Evolutionary conservation across 129 eudicot species (phyloP).

Genomic region (Saussurea involucrata): DNA sequence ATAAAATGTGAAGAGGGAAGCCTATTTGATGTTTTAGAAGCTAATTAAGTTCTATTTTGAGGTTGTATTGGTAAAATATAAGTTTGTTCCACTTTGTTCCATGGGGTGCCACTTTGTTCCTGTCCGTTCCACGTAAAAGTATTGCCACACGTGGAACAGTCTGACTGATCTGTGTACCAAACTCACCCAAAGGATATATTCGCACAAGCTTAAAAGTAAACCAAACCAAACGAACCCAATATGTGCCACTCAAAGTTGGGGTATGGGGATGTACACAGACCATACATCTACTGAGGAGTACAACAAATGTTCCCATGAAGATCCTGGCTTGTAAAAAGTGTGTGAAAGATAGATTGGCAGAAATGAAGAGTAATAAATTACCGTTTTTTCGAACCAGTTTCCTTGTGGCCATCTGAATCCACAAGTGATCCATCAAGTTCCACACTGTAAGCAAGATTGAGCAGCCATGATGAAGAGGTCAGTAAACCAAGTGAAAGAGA

Average conservation of each 20-base stretch:
- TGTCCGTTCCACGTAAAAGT: too few relatives aligned
- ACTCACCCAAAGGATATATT: too few relatives aligned
- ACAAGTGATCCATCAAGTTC: conserved; percentile 51
- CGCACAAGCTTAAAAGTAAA: conserved; percentile 1
- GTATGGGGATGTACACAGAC: neutral
- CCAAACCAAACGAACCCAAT: neutral
- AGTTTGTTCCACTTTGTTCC: too few relatives aligned
- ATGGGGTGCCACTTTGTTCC: too few relatives aligned
- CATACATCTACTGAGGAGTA: neutral
- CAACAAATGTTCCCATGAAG: neutral
- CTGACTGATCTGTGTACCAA: too few relatives aligned
- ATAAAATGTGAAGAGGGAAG: too few relatives aligned
- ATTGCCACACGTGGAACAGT: too few relatives aligned
- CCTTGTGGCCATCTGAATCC: conserved; percentile 41
- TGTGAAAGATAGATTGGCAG: neutral
- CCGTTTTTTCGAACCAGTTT: conserved; percentile 67
- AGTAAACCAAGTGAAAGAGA: conserved; percentile 1
- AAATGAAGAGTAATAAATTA: conserved; percentile 23
- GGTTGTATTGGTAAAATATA: too few relatives aligned
- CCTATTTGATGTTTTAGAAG: too few relatives aligned
- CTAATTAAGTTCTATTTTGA: too few relatives aligned
- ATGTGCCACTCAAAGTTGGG: neutral
- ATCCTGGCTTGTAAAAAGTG: neutral
- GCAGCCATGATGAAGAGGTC: neutral
- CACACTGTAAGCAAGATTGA: conserved; percentile 33